Evolutionary conservation across 2,329 filamentous ascomycete genomes (phyloP).

Genomic region (Penicillium sp.): DNA sequence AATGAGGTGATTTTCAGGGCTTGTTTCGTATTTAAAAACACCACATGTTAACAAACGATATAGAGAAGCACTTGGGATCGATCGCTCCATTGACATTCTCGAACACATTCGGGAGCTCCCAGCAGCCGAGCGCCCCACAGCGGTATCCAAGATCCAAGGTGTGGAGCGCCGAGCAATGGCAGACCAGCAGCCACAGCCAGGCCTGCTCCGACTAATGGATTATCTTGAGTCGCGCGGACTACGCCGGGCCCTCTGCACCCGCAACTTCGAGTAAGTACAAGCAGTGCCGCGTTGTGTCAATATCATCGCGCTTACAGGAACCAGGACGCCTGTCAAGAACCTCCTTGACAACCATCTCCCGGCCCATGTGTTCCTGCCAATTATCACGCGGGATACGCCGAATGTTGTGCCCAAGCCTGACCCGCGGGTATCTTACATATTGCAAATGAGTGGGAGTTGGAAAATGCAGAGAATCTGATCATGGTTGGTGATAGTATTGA

Average conservation of each 20-base stretch:
- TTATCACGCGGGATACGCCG: constrained; percentile 81
- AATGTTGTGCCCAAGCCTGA: constrained; percentile 71
- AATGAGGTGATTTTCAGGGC: constrained; percentile 63
- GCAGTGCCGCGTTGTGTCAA: background rate
- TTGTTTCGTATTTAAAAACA: background rate
- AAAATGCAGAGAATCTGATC: constrained; percentile 45
- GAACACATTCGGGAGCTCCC: constrained; percentile 81
- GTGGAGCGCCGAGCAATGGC: constrained; percentile 84
- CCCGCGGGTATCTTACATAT: constrained; percentile 89
- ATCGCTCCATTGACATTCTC: constrained; percentile 77
- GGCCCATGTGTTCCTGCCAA: constrained; percentile 68
- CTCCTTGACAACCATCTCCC: constrained; percentile 70
- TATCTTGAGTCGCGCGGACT: constrained; percentile 71
- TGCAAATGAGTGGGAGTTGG: constrained; percentile 71
- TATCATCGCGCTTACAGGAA: background rate
- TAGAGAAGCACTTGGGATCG: constrained; percentile 67
- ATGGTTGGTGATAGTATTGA: constrained; percentile 76
- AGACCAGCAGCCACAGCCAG: constrained; percentile 77
- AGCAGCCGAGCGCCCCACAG: constrained; percentile 59
- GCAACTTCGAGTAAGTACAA: constrained; percentile 75
- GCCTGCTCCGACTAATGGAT: constrained; percentile 74
- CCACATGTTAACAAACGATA: background rate
- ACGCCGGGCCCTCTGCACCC: constrained; percentile 84
- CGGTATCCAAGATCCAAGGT: constrained; percentile 71
- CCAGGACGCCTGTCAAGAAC: constrained; percentile 45